phyloP scores from a whole-genome alignment of 192 early-diverging fungal species.

The Powellomyces hirtus region DNA sequence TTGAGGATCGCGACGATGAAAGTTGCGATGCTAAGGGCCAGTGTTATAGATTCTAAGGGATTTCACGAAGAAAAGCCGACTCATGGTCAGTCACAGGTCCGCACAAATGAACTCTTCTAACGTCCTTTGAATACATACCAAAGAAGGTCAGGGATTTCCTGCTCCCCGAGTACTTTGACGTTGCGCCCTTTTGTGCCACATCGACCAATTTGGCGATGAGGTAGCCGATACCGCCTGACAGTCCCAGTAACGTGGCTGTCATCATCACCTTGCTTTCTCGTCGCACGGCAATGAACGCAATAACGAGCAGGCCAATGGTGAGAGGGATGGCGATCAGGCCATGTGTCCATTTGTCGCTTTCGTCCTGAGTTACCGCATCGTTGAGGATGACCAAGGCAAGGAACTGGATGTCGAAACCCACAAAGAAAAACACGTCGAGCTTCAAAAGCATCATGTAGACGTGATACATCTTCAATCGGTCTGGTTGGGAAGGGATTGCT shows the following conservation, averaged over 20 bases:
- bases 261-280: constrained; percentile 64
- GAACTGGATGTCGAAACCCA: constrained; percentile 69
- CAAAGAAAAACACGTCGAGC: constrained; percentile 80
- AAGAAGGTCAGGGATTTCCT: constrained; percentile 69
- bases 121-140: constrained; percentile 45
- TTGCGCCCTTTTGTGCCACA: constrained; percentile 47
- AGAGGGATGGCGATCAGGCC: constrained; percentile 56
- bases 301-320: constrained; percentile 57
- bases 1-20: constrained; percentile 56
- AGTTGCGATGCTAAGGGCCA: constrained; percentile 48
- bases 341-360: constrained; percentile 44
- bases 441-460: constrained; percentile 80
- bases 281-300: constrained; percentile 68
- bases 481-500: constrained; percentile 32
- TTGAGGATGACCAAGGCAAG: constrained; percentile 52
- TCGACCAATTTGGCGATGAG: constrained; percentile 66
- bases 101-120: no score
- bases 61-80: neutral
- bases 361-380: neutral
- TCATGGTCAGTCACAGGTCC: neutral
- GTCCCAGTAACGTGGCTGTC: constrained; percentile 55
- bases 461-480: constrained; percentile 62
- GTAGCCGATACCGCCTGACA: constrained; percentile 64
- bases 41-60: constrained; percentile 39
- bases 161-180: constrained; percentile 45